Evolutionary conservation across 768 basidiomycete genomes (phyloP).

Genomic region (Sporobolomyces roseus): DNA sequence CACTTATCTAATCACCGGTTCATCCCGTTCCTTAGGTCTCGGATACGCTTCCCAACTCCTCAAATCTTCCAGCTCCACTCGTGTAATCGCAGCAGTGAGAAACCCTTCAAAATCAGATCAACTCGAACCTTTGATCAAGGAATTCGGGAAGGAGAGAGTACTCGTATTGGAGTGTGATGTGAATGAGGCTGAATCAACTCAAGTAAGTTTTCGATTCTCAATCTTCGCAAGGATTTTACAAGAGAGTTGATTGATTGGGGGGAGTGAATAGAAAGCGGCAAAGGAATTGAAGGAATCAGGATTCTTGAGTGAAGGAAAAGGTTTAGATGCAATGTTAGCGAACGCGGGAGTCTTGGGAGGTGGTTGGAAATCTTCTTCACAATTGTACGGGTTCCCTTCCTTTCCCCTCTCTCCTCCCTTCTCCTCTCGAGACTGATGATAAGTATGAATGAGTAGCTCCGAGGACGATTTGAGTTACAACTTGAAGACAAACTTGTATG

Average conservation of each 20-base stretch:
- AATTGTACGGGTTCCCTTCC: constrained; percentile 4
- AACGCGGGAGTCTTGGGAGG: constrained; percentile 33
- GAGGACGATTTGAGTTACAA: constrained; percentile 21
- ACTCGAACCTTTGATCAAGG: constrained; percentile 29
- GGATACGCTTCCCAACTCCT: constrained; percentile 44
- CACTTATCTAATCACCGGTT: constrained; percentile 41
- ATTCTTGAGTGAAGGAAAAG: constrained; percentile 7
- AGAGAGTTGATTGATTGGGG: too few species aligned
- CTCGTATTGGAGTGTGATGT: constrained; percentile 51
- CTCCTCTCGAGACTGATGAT: not conserved
- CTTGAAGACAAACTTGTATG: constrained; percentile 49
- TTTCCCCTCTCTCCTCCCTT: not conserved
- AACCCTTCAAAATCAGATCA: constrained; percentile 37
- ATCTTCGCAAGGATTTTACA: too few species aligned
- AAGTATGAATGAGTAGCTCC: too few species aligned
- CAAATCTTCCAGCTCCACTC: constrained; percentile 29
- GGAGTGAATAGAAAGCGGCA: constrained; percentile 42
- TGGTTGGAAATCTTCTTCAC: not conserved
- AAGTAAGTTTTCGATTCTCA: too few species aligned
- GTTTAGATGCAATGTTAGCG: constrained; percentile 26
- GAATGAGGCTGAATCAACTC: too few species aligned
- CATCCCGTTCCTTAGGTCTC: constrained; percentile 46
- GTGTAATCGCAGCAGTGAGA: constrained; percentile 47
- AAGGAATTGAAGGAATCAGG: constrained; percentile 24
- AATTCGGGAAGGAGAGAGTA: constrained; percentile 46